Percentiles rank a stretch among this genome's conserved stretches.
Evolutionary conservation across 2,329 filamentous ascomycete species (phyloP).

Genomic region (Mycosphaerelloides madeirae): DNA sequence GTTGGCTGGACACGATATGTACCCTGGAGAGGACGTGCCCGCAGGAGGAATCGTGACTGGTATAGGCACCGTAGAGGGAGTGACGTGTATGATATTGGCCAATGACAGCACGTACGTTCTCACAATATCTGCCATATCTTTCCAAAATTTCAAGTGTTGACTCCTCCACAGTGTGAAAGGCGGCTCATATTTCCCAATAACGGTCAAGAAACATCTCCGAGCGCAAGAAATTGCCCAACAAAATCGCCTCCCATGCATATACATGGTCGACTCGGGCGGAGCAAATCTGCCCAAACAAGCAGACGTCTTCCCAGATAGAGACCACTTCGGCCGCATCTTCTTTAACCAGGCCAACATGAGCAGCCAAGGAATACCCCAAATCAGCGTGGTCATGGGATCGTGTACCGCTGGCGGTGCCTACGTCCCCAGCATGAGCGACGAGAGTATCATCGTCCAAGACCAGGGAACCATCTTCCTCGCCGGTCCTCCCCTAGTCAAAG

Average conservation of each 20-base stretch:
- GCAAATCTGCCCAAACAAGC: slow-evolving; percentile 93
- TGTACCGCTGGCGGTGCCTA: slow-evolving; percentile 96
- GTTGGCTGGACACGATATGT: slow-evolving; percentile 81
- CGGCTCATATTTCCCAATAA: slow-evolving; percentile 94
- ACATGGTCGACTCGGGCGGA: slow-evolving; percentile 91
- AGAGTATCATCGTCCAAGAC: slow-evolving; percentile 91
- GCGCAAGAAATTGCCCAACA: slow-evolving; percentile 88
- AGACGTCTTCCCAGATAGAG: slow-evolving; percentile 89
- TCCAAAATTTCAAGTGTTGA: slow-evolving; percentile 6
- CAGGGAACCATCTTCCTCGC: slow-evolving; percentile 98
- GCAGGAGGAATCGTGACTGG: slow-evolving; percentile 90
- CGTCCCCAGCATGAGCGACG: slow-evolving; percentile 94
- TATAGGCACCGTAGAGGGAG: slow-evolving; percentile 82
- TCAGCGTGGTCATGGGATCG: slow-evolving; percentile 93
- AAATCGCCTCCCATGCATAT: slow-evolving; percentile 81
- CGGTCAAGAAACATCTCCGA: slow-evolving; percentile 92
- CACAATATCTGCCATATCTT: background rate
- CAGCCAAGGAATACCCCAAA: slow-evolving; percentile 79
- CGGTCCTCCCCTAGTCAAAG: slow-evolving; percentile 89
- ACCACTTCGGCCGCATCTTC: slow-evolving; percentile 96
- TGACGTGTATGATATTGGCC: slow-evolving; percentile 86
- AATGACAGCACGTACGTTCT: slow-evolving; percentile 72
- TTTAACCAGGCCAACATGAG: slow-evolving; percentile 97
- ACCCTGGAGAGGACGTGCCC: slow-evolving; percentile 80
- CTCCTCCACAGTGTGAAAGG: slow-evolving; percentile 65